Evolutionary conservation across 1,284 basidiomycete genomes (phyloP).

Genomic region (Ustilago curta): DNA sequence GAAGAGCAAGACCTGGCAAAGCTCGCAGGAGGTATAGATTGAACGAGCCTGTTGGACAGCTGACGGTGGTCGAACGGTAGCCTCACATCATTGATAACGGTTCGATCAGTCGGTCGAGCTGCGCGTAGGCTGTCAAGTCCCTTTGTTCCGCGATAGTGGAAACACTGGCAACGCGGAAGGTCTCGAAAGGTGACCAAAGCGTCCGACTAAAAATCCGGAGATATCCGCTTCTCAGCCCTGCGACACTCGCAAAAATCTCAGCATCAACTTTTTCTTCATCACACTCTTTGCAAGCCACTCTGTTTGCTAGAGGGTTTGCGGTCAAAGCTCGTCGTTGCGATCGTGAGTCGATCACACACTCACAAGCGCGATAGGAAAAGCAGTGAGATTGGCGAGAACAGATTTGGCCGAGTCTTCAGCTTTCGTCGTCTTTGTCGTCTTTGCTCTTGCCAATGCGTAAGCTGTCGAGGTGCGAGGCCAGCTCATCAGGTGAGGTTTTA

Average conservation of each 20-base stretch:
- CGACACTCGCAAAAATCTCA: too few relatives aligned
- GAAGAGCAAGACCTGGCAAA: not conserved
- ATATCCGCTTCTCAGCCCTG: too few relatives aligned
- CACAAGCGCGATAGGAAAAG: too few relatives aligned
- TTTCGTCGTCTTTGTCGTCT: not conserved
- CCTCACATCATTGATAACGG: not conserved
- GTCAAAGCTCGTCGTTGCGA: too few relatives aligned
- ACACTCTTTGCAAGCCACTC: too few relatives aligned
- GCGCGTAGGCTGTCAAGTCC: not conserved
- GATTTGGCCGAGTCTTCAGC: not conserved
- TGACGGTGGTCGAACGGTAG: not conserved
- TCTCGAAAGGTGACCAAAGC: too few relatives aligned
- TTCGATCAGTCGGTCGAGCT: not conserved
- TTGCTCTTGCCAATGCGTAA: slow-evolving; percentile 17
- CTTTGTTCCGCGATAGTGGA: not conserved
- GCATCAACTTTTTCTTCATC: too few relatives aligned
- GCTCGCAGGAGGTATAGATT: not conserved
- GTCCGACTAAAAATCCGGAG: too few relatives aligned
- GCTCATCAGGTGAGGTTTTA: slow-evolving; percentile 13
- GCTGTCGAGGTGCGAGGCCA: slow-evolving; percentile 20
- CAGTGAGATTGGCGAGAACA: not conserved
- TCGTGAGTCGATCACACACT: too few relatives aligned
- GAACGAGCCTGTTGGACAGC: not conserved
- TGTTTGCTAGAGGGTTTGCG: too few relatives aligned
- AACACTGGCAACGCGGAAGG: too few relatives aligned